Percentiles rank a stretch among this genome's conserved stretches.
Evolutionary conservation across 192 early-diverging fungal genomes (phyloP).

Genomic region (Coemansia sp.): DNA sequence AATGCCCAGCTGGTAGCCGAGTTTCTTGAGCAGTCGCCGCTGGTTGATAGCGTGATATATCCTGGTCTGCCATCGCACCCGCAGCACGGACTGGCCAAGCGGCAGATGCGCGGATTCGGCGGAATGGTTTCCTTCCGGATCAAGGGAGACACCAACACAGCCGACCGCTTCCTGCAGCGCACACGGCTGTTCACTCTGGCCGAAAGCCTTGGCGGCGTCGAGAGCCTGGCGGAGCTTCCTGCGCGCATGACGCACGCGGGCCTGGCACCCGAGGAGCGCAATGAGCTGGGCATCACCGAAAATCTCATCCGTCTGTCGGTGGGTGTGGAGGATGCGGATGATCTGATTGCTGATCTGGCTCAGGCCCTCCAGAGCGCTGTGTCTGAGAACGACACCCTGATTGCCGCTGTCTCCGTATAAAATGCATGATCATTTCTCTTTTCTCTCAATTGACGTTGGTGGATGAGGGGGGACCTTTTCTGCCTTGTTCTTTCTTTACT

Average conservation of each 20-base stretch:
- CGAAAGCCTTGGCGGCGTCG: conserved; percentile 96
- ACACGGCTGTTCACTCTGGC: conserved; percentile 88
- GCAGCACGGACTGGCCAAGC: conserved; percentile 87
- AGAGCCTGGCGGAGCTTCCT: conserved; percentile 91
- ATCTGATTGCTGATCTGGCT: conserved; percentile 76
- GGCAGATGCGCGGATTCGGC: conserved; percentile 89
- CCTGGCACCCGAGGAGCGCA: conserved; percentile 82
- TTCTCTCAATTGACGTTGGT: background rate
- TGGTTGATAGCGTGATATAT: conserved; percentile 87
- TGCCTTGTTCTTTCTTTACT: background rate
- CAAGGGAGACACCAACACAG: conserved; percentile 74
- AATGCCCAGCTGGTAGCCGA: conserved; percentile 86
- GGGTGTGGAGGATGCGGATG: conserved; percentile 91
- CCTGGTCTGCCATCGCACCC: conserved; percentile 89
- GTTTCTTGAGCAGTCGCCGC: conserved; percentile 66
- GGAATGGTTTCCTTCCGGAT: conserved; percentile 97
- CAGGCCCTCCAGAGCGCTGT: conserved; percentile 66
- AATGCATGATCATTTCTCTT: background rate
- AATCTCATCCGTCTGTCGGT: conserved; percentile 88
- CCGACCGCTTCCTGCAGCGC: conserved; percentile 80
- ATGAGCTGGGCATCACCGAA: conserved; percentile 85
- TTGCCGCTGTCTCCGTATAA: background rate
- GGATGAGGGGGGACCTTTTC: too few species aligned
- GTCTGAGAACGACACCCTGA: conserved; percentile 19
- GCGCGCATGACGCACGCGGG: conserved; percentile 95